phyloP scores from a whole-genome alignment of 129 eudicot species.

The Scalesia atractyloides region DNA sequence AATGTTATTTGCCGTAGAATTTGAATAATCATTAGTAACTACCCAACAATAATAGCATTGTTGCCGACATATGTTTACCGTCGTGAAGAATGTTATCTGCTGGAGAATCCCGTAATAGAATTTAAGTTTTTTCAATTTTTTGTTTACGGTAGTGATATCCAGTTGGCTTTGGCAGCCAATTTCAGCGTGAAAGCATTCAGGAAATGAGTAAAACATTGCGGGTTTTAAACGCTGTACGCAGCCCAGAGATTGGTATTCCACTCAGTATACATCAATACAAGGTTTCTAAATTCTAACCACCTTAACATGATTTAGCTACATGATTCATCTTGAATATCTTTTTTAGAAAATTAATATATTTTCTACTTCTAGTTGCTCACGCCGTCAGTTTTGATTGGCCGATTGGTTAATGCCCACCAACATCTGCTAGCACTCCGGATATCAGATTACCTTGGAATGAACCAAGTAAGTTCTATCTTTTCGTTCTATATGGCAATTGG shows the following conservation, averaged over 20 bases:
- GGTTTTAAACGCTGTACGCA: conserved; percentile 91
- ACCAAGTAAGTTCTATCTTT: conserved; percentile 56
- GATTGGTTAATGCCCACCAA: conserved; percentile 85
- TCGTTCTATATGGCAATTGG: conserved; percentile 4
- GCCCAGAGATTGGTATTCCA: conserved; percentile 85
- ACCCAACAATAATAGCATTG: not conserved
- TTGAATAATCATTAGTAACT: not conserved
- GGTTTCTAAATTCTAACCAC: conserved; percentile 44
- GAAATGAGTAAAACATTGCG: conserved; percentile 93
- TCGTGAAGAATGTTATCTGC: too few relatives aligned
- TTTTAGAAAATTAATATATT: not conserved
- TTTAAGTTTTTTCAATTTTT: conserved; percentile 49
- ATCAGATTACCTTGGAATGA: conserved; percentile 84
- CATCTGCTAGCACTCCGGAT: conserved; percentile 86
- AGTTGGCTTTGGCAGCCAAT: conserved; percentile 99
- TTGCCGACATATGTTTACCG: not conserved
- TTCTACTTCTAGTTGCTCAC: conserved; percentile 69
- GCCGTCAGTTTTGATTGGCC: conserved; percentile 89
- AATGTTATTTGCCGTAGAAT: conserved; percentile 1
- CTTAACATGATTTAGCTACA: conserved; percentile 24
- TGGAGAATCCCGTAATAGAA: conserved; percentile 10
- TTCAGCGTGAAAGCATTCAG: conserved; percentile 84
- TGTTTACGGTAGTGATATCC: conserved; percentile 85
- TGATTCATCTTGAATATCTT: conserved; percentile 5
- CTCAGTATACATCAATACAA: conserved; percentile 92